Percentiles rank a stretch among this genome's conserved stretches.
These are phyloP conservation scores for Chaetomium tenue DNA, from an alignment of 495 filamentous ascomycete species.

Conservation along the genomic window DNA sequence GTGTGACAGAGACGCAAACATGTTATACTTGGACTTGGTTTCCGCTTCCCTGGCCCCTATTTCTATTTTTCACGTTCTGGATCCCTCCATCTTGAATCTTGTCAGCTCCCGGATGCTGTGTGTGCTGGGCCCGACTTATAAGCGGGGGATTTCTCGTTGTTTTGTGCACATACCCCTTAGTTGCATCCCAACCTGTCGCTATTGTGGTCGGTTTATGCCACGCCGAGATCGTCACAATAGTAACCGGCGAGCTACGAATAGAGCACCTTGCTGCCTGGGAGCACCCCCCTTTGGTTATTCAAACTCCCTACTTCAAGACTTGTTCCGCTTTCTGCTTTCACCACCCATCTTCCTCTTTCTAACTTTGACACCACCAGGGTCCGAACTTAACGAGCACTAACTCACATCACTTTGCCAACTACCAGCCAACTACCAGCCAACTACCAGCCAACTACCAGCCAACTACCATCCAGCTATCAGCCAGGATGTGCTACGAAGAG, in stretches of 20 bases:
- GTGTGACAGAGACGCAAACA: slow-evolving; percentile 18
- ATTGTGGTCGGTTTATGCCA: background rate
- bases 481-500: slow-evolving; percentile 46
- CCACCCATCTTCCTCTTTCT: background rate
- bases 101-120: background rate
- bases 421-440: too few species aligned
- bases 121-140: background rate
- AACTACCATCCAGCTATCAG: background rate
- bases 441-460: background rate
- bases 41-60: background rate
- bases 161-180: background rate
- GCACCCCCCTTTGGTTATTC: background rate
- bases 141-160: background rate
- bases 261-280: background rate
- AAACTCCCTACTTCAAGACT: background rate
- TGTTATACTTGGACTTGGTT: background rate
- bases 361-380: background rate
- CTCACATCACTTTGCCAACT: background rate
- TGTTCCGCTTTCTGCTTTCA: background rate
- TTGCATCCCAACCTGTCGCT: background rate
- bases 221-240: background rate
- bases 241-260: background rate
- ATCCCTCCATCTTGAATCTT: background rate
- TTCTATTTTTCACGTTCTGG: background rate
- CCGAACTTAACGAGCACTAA: background rate